Evolutionary conservation across 129 eudicot genomes (phyloP).

Genomic region (Flaveria robusta): DNA sequence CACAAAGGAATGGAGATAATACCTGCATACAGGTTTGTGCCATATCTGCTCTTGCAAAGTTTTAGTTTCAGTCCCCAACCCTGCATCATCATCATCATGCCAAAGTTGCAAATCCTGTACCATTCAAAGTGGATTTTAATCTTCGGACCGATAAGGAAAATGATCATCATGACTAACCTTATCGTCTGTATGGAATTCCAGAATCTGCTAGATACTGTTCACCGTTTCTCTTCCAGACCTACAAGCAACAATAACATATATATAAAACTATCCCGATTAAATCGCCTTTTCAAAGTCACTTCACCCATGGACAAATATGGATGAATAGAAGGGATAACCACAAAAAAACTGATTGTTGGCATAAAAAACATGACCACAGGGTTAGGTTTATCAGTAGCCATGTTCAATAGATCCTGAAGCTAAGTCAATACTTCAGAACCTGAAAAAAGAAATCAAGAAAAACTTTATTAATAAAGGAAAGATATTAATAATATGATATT

Average conservation of each 20-base stretch:
- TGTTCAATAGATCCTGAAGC: too few relatives aligned
- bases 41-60: slow-evolving; percentile 85
- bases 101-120: not conserved
- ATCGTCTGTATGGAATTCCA: slow-evolving; percentile 84
- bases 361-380: too few relatives aligned
- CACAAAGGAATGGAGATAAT: not conserved
- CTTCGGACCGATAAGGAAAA: not conserved
- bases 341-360: too few relatives aligned
- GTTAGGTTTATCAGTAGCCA: too few relatives aligned
- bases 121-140: not conserved
- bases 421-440: too few relatives aligned
- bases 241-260: slow-evolving; percentile 17
- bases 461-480: too few relatives aligned
- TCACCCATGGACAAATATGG: too few relatives aligned
- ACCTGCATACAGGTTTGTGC: slow-evolving; percentile 89
- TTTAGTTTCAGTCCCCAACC: slow-evolving; percentile 89
- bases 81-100: slow-evolving; percentile 30
- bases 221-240: slow-evolving; percentile 94
- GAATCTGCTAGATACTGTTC: slow-evolving; percentile 92
- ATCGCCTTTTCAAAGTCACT: too few relatives aligned
- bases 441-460: too few relatives aligned
- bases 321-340: too few relatives aligned
- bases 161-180: slow-evolving; percentile 44
- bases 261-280: not conserved
- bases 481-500: too few relatives aligned